These are phyloP conservation scores for Geotrichum citri-aurantii DNA, from an alignment of 1,139 yeast species.

Conservation along the genomic window DNA sequence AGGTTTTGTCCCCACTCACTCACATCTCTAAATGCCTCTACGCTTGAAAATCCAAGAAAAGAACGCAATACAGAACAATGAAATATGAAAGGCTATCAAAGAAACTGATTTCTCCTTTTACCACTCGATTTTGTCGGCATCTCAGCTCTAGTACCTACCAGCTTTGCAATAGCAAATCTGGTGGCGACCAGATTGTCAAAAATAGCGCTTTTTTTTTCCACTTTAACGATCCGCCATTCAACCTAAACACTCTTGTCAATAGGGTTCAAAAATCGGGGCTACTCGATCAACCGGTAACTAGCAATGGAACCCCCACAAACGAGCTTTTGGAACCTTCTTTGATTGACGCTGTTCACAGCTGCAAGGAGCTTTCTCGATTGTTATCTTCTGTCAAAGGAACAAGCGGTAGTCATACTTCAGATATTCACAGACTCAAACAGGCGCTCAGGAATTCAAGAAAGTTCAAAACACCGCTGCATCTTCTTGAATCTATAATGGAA, in stretches of 20 bases:
- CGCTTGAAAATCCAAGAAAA: not conserved
- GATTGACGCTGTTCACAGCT: constrained; percentile 15
- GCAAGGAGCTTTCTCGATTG: constrained; percentile 4
- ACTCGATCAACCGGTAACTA: not conserved
- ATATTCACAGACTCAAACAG: constrained; percentile 7
- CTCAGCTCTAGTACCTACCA: not conserved
- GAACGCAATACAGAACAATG: not conserved
- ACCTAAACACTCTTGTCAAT: constrained; percentile 8
- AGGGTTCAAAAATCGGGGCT: constrained; percentile 14
- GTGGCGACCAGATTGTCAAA: not conserved
- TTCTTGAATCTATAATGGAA: constrained; percentile 3
- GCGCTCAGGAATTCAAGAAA: constrained; percentile 3
- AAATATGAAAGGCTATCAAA: not conserved
- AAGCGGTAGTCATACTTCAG: constrained; percentile 1
- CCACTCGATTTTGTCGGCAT: not conserved
- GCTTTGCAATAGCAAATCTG: not conserved
- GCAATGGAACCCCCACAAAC: not conserved
- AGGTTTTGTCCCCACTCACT: not conserved
- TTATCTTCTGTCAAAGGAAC: not conserved
- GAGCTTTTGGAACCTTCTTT: constrained; percentile 1
- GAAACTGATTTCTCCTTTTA: not conserved
- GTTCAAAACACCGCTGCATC: constrained; percentile 8
- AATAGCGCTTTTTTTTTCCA: constrained; percentile 9
- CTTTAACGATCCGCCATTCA: constrained; percentile 18
- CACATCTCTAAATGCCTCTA: not conserved